Base-by-base conservation (phyloP, 768 basidiomycete genomes). In the Cantharellus anzutake region DNA sequence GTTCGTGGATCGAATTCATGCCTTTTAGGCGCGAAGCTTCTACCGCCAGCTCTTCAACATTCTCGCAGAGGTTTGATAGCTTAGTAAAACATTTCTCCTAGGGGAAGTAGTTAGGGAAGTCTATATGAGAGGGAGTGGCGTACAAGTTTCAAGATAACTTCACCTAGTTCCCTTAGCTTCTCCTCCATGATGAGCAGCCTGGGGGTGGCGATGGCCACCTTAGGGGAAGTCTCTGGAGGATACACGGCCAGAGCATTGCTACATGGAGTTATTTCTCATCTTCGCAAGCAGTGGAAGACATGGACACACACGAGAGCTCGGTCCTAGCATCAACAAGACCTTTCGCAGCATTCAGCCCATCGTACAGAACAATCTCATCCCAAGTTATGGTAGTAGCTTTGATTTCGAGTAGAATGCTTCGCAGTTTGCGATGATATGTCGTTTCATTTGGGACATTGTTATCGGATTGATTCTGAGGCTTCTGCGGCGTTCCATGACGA, bases 301-400 rank as follows among this genome's bases (percentile, higher is more conserved):
- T 29, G 20, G 20, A 29, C 20, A 29, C 82, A 65, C 72, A 92
- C 90, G 89, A 84, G 62, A 94, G 44, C 75, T 66, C 86, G 14
- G 90, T 94, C 20, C 86, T 76, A 16, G 84, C 71, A 66, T 93
- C 86, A 2, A 88, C 76, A 41, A 90, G 73, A 58, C 74, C 78
- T 61, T 77, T 81, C 4, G 78, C 79, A n/a, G 84, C 78, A 64
- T 81, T 86, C 42, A 89, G 70, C 4, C 90, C 90, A 66, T 93
- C 88, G 11, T 82, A 66, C 5, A 84, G 73, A 1, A 91, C 80
- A 51, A 92, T 73, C 64, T 90, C 84, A 63, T 91, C 84, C 90
- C 90, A 94, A 58, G 81, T 84, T 60, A 78, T 74, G 4, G 83
- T 70, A 16, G 78, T 74, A 7, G 73, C 70, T 2, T 77, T 78